phyloP scores from a whole-genome alignment of 2,329 filamentous ascomycete genomes.

The Pseudophaeomoniella oleicola region DNA sequence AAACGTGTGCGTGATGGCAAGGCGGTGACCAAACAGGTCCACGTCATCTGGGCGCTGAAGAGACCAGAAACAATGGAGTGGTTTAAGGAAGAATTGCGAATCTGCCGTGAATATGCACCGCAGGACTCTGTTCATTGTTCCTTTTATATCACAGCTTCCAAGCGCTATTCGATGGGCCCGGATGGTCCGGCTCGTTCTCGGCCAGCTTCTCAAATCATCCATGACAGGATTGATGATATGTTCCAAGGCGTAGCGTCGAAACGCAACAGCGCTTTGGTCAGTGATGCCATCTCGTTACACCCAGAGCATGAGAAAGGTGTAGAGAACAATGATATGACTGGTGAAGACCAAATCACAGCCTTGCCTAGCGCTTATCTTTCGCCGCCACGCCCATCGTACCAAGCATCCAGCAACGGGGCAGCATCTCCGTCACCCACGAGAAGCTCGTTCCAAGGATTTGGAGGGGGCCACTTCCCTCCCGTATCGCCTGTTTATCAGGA shows the following conservation, averaged over 20 bases:
- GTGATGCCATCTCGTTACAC: slow-evolving; percentile 67
- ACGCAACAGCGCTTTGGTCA: slow-evolving; percentile 69
- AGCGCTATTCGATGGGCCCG: slow-evolving; percentile 33
- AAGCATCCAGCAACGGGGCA: slow-evolving; percentile 6
- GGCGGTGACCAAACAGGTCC: slow-evolving; percentile 77
- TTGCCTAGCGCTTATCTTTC: slow-evolving; percentile 43
- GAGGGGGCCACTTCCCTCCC: background rate
- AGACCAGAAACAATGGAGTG: slow-evolving; percentile 88
- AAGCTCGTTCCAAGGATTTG: slow-evolving; percentile 1
- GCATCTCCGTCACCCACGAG: slow-evolving; percentile 7
- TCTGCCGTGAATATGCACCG: slow-evolving; percentile 79
- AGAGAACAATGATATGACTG: slow-evolving; percentile 60
- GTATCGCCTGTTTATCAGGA: slow-evolving; percentile 1
- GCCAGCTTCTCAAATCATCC: slow-evolving; percentile 60
- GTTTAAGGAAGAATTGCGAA: slow-evolving; percentile 89
- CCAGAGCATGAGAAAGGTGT: slow-evolving; percentile 65
- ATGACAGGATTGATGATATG: slow-evolving; percentile 77
- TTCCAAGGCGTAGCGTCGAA: slow-evolving; percentile 79
- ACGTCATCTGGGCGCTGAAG: slow-evolving; percentile 89
- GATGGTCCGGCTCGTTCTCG: slow-evolving; percentile 39
- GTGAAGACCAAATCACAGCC: slow-evolving; percentile 45
- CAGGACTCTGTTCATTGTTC: slow-evolving; percentile 82
- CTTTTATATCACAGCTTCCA: slow-evolving; percentile 79
- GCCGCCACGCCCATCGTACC: slow-evolving; percentile 8
- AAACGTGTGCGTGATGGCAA: slow-evolving; percentile 93